phyloP scores from a whole-genome alignment of 305 asterid genomes.

The Fraxinus nigra region DNA sequence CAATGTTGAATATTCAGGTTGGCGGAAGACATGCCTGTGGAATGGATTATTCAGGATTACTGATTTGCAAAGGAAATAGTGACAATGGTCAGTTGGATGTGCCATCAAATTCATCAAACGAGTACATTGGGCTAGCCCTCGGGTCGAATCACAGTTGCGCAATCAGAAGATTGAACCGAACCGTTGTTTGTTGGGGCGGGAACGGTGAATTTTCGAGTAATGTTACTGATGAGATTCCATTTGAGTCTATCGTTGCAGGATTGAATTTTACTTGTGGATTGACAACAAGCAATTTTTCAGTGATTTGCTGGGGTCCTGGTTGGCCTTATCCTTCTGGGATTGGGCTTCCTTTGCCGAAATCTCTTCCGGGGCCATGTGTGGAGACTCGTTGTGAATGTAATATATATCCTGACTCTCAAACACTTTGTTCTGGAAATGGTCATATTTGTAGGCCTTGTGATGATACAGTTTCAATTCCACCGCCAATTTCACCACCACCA shows the following conservation, averaged over 20 bases:
- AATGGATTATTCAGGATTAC: conserved; percentile 39
- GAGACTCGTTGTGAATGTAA: conserved; percentile 53
- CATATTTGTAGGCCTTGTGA: conserved; percentile 81
- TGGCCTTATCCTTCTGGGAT: conserved; percentile 46
- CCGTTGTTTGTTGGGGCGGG: conserved; percentile 87
- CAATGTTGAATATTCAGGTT: conserved; percentile 52
- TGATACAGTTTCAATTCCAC: conserved; percentile 23
- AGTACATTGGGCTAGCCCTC: conserved; percentile 51
- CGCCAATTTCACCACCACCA: conserved; percentile 25
- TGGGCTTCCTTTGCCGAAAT: conserved; percentile 46
- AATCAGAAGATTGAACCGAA: conserved; percentile 47
- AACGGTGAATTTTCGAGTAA: conserved; percentile 37
- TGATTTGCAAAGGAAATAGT: conserved; percentile 68
- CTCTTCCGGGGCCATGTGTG: conserved; percentile 82
- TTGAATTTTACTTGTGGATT: conserved; percentile 77
- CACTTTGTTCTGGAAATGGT: conserved; percentile 72
- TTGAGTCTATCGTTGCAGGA: conserved; percentile 80
- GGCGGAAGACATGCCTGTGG: conserved; percentile 90
- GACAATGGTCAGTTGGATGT: conserved; percentile 49
- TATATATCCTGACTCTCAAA: conserved; percentile 58
- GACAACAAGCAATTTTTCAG: conserved; percentile 61
- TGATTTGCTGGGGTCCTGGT: conserved; percentile 93
- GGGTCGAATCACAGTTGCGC: conserved; percentile 81
- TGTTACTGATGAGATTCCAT: conserved; percentile 34
- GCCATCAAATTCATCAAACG: conserved; percentile 41